Base-by-base conservation (phyloP, 2,329 filamentous ascomycete genomes). In the Neospermospora avenae region DNA sequence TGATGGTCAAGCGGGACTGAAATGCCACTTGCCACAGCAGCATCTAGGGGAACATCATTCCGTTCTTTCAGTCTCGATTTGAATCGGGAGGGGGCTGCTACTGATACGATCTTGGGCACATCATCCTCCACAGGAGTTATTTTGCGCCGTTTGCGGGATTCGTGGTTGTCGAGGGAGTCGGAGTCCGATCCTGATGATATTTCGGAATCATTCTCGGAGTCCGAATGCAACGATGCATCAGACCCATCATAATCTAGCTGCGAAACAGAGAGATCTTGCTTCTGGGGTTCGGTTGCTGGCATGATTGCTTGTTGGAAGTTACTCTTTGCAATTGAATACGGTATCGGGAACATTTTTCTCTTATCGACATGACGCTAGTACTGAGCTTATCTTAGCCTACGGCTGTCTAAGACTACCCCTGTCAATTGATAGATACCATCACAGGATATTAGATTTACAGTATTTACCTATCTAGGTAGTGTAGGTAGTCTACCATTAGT, bases 1-100 rank as follows among this genome's bases (percentile, higher is more conserved):
- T 85, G 80, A 51, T 77, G 76, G 67, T 85, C 81, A 24, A 78
- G 78, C 13, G 83, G 81, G 3, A 81, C 83, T 52, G 78, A 74
- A 58, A 82, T 77, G 39, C 67, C 60, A 37, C 58, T 62, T 60
- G 61, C 57, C 37, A 24, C 61, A 4, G 56, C 48, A 28, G 55
- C 31, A 22, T 59, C 49, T 22, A 55, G 10, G 11, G 46, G n/a
- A 6, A 25, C 28, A 35, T 54, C 42, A 14, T 22, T 55, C 52
- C 60, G 59, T 13, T 11, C 22, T 35, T 31, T 31, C 6, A 31
- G 11, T 31, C 53, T 70, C 25, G 60, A 20, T 56, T 67, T 69
- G 44, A 72, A 68, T 39, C 71, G 67, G 45, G 71, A 72, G 10
- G 71, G 71, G 3, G 68, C 68, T n/a, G 65, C 62, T 3, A 59